These are phyloP conservation scores for Circinella umbellata DNA, from an alignment of 371 early-diverging fungal species.

Conservation along the genomic window DNA sequence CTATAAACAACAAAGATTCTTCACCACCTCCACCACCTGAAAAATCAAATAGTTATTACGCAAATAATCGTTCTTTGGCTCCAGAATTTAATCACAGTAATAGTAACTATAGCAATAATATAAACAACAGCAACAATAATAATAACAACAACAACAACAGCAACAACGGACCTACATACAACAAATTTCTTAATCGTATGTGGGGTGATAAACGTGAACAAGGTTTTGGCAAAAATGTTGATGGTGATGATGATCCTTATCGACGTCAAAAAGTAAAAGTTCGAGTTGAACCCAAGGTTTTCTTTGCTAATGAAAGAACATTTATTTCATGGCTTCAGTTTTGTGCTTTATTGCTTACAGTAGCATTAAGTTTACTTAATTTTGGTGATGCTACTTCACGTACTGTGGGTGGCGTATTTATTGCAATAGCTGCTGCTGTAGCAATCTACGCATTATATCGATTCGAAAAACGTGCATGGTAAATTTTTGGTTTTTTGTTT, in stretches of 20 bases:
- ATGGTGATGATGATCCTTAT: conserved; percentile 14
- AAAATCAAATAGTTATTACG: conserved; percentile 1
- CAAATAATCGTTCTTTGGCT: background rate
- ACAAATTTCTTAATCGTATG: conserved; percentile 10
- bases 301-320: conserved; percentile 99
- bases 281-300: conserved; percentile 97
- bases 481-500: background rate
- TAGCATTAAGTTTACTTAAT: conserved; percentile 79
- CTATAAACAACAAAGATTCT: background rate
- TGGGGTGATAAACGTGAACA: conserved; percentile 9
- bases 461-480: conserved; percentile 88
- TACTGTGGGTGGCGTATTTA: conserved; percentile 77
- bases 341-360: conserved; percentile 69
- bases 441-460: conserved; percentile 74
- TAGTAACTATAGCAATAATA: conserved; percentile 1
- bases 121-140: background rate
- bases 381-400: conserved; percentile 75
- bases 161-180: background rate
- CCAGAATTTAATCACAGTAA: background rate
- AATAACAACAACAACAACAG: conserved; percentile 2
- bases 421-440: conserved; percentile 68
- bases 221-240: conserved; percentile 11
- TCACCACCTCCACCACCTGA: conserved; percentile 14
- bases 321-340: conserved; percentile 91
- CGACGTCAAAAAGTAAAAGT: conserved; percentile 51